phyloP scores from a whole-genome alignment of 2,329 filamentous ascomycete genomes.

The Trichoderma lentiforme region DNA sequence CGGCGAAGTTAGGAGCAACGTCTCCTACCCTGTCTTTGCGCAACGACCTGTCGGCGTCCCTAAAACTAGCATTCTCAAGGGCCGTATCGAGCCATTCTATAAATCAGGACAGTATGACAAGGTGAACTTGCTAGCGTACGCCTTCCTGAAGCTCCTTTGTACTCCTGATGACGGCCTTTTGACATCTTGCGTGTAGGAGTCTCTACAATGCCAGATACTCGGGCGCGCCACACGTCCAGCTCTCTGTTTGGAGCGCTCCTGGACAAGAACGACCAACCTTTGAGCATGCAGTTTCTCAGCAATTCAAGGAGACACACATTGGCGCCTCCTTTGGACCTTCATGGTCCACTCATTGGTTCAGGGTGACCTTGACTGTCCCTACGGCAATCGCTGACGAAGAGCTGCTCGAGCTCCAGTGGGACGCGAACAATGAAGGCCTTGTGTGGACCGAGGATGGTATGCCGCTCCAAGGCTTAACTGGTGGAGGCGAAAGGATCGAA shows the following conservation, averaged over 20 bases:
- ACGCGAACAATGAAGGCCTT: conserved; percentile 89
- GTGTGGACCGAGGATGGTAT: conserved; percentile 90
- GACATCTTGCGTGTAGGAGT: conserved; percentile 30
- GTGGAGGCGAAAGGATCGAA: conserved; percentile 81
- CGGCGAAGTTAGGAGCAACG: conserved; percentile 41
- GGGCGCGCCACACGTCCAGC: conserved; percentile 73
- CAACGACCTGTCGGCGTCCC: conserved; percentile 65
- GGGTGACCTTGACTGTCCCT: conserved; percentile 74
- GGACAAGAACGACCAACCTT: conserved; percentile 78
- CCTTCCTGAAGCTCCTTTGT: background rate
- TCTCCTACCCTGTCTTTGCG: conserved; percentile 52
- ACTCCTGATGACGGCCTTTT: conserved; percentile 1
- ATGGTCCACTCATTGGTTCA: conserved; percentile 99
- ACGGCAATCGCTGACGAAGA: conserved; percentile 68
- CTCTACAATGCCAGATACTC: conserved; percentile 45
- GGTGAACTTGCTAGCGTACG: conserved; percentile 69
- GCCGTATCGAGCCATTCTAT: conserved; percentile 79
- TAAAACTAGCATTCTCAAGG: conserved; percentile 81
- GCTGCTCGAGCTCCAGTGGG: conserved; percentile 93
- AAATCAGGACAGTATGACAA: conserved; percentile 72
- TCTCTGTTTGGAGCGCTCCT: conserved; percentile 83
- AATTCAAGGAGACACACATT: conserved; percentile 70
- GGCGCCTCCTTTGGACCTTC: conserved; percentile 85
- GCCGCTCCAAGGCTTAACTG: conserved; percentile 87
- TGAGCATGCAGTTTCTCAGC: conserved; percentile 71